phyloP scores from a whole-genome alignment of 768 basidiomycete genomes.

The Collybia nuda region DNA sequence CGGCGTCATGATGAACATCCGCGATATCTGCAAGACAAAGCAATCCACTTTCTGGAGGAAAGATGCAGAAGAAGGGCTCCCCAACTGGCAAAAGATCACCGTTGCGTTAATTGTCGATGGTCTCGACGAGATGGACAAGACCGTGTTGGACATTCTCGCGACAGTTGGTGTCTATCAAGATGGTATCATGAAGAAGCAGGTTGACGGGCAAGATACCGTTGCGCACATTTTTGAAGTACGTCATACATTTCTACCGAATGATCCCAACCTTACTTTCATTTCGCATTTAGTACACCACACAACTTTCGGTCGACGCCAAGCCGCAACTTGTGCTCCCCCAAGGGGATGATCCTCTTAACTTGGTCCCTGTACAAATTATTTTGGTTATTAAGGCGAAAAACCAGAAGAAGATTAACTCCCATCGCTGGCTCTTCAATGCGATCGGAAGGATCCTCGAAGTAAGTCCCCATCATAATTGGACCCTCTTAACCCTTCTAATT shows the following conservation, averaged over 20 bases:
- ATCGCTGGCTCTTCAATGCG: conserved; percentile 95
- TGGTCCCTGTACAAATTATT: conserved; percentile 92
- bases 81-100: conserved; percentile 89
- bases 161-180: conserved; percentile 93
- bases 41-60: conserved; percentile 89
- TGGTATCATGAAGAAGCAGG: conserved; percentile 91
- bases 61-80: conserved; percentile 78
- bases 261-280: not conserved
- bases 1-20: conserved; percentile 95
- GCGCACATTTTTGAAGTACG: conserved; percentile 93
- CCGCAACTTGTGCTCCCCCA: conserved; percentile 92
- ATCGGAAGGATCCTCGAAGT: conserved; percentile 77
- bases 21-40: conserved; percentile 95
- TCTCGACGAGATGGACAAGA: conserved; percentile 94
- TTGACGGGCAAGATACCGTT: conserved; percentile 84
- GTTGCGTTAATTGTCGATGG: conserved; percentile 92
- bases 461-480: conserved; percentile 10
- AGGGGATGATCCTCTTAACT: conserved; percentile 84
- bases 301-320: conserved; percentile 88
- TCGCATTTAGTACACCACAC: conserved; percentile 81
- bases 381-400: conserved; percentile 93
- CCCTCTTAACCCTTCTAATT: not conserved
- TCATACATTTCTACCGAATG: not conserved
- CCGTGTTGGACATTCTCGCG: conserved; percentile 82
- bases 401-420: conserved; percentile 94